These are phyloP conservation scores for Epichloe glyceriae DNA, from an alignment of 2,329 filamentous ascomycete species.

Conservation along the genomic window DNA sequence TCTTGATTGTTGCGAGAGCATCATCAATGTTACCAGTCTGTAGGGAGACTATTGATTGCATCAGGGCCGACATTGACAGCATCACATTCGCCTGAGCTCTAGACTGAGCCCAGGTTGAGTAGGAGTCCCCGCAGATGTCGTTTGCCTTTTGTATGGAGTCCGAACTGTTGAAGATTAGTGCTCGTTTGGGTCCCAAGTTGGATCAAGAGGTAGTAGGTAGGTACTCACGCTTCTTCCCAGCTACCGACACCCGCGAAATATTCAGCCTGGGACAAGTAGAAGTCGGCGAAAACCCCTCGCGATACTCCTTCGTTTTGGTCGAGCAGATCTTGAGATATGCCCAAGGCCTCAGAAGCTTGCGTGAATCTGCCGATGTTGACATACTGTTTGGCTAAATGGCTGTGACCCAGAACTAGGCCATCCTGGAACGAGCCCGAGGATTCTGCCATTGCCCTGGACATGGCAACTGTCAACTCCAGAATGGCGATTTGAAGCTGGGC, in stretches of 20 bases:
- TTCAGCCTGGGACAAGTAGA: constrained; percentile 62
- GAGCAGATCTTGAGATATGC: constrained; percentile 39
- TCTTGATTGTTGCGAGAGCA: constrained; percentile 44
- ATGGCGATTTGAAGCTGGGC: constrained; percentile 32
- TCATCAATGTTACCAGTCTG: constrained; percentile 45
- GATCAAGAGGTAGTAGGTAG: background rate
- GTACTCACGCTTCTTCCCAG: constrained; percentile 42
- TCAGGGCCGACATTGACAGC: constrained; percentile 26
- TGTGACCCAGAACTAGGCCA: constrained; percentile 31
- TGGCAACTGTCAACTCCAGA: constrained; percentile 29
- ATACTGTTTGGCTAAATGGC: constrained; percentile 38
- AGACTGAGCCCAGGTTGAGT: constrained; percentile 20
- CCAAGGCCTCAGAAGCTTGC: constrained; percentile 40
- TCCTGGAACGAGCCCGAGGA: constrained; percentile 20
- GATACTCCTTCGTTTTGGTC: constrained; percentile 24
- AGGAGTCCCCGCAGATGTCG: constrained; percentile 18
- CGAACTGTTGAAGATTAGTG: constrained; percentile 11
- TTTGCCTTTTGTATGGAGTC: constrained; percentile 26
- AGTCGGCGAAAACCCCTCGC: constrained; percentile 31
- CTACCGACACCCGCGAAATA: constrained; percentile 58
- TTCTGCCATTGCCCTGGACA: constrained; percentile 25
- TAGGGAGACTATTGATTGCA: constrained; percentile 54
- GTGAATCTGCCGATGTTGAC: constrained; percentile 37
- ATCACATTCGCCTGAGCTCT: constrained; percentile 20
- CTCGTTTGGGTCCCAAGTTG: background rate